These are phyloP conservation scores for Suhomyces choctaworum DNA, from an alignment of 1,139 yeast genomes.

Conservation along the genomic window DNA sequence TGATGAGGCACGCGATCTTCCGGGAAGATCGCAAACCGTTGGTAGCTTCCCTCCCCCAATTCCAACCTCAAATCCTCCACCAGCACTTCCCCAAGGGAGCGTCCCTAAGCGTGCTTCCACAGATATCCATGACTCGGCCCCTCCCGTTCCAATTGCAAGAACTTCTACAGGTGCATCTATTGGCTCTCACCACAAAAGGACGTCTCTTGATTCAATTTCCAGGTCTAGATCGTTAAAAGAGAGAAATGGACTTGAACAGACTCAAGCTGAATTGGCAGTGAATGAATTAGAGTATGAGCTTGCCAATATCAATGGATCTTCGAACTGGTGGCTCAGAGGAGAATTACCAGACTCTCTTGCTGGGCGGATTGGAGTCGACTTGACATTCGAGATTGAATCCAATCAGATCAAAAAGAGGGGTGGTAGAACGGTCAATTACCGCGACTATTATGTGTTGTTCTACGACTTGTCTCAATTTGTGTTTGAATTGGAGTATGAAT, in stretches of 20 bases:
- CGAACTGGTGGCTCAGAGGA: conserved; percentile 66
- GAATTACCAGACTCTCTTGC: conserved; percentile 60
- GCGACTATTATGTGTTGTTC: conserved; percentile 73
- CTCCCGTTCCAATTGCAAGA: conserved; percentile 16
- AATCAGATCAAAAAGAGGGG: conserved; percentile 57
- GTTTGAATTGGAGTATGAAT: conserved; percentile 57
- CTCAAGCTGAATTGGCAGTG: conserved; percentile 33
- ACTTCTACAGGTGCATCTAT: conserved; percentile 29
- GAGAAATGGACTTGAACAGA: conserved; percentile 21
- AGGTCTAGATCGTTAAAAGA: conserved; percentile 23
- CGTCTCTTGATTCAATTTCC: conserved; percentile 18
- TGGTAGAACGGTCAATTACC: conserved; percentile 47
- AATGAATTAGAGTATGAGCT: conserved; percentile 34
- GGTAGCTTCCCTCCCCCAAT: conserved; percentile 12
- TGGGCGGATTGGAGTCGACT: conserved; percentile 45
- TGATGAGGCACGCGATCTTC: background rate
- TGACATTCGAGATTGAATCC: conserved; percentile 67
- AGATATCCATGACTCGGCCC: conserved; percentile 18
- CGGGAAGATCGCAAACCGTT: conserved; percentile 10
- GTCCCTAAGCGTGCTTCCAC: conserved; percentile 24
- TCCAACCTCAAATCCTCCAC: conserved; percentile 16
- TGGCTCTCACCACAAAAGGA: conserved; percentile 19
- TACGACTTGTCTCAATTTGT: conserved; percentile 71
- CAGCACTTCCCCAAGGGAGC: conserved; percentile 15
- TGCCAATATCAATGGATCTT: conserved; percentile 31